These are phyloP conservation scores for Cutaneotrichosporon cutaneum DNA, from an alignment of 1,284 basidiomycete species.

Conservation along the genomic window DNA sequence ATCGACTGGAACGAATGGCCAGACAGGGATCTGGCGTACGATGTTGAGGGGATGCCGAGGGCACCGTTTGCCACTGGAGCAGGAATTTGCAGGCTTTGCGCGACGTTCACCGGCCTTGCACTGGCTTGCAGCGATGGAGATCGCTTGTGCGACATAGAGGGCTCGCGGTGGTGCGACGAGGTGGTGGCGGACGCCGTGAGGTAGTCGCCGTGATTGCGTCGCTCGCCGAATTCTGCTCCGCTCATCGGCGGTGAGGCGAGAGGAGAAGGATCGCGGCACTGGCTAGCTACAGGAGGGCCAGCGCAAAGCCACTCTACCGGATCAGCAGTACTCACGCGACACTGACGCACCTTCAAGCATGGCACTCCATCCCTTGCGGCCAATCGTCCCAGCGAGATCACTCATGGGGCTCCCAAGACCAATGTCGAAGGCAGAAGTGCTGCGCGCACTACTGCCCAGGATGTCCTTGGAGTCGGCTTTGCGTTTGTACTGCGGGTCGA, in stretches of 20 bases:
- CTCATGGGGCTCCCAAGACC: slow-evolving; percentile 9
- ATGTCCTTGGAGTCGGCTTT: not conserved
- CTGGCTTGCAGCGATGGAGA: not conserved
- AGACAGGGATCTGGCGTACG: not conserved
- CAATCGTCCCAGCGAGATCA: not conserved
- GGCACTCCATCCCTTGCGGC: slow-evolving; percentile 41
- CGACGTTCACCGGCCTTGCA: not conserved
- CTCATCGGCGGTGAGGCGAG: not conserved
- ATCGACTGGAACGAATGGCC: slow-evolving; percentile 5
- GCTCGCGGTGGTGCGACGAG: not conserved
- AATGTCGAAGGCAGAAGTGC: not conserved
- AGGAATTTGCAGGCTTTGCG: not conserved
- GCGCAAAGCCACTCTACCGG: slow-evolving; percentile 46
- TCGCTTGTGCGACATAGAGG: not conserved
- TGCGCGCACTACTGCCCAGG: not conserved
- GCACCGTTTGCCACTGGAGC: not conserved
- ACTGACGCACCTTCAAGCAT: slow-evolving; percentile 47
- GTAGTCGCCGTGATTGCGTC: not conserved
- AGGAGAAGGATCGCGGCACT: not conserved
- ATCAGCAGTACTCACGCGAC: slow-evolving; percentile 2
- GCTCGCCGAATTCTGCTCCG: not conserved
- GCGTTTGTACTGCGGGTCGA: not conserved
- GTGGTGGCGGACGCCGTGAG: not conserved
- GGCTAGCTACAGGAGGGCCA: slow-evolving; percentile 13
- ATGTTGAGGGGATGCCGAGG: not conserved